These are phyloP conservation scores for Drechslerella coelobrocha DNA, from an alignment of 2,329 filamentous ascomycete species.

Conservation along the genomic window DNA sequence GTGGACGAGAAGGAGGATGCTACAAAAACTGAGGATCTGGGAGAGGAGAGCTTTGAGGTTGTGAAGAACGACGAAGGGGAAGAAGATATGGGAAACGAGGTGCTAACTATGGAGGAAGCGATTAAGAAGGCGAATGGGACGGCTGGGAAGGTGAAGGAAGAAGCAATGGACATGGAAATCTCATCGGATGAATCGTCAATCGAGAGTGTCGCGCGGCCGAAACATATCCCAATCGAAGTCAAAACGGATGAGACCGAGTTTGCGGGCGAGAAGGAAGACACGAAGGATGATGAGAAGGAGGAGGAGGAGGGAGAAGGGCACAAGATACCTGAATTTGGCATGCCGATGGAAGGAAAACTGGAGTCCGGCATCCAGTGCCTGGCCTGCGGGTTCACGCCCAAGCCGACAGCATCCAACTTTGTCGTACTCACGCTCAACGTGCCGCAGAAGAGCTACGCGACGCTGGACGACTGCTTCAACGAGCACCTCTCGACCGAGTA, in stretches of 20 bases:
- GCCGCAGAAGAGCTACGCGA: conserved; percentile 79
- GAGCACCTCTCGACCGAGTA: conserved; percentile 92
- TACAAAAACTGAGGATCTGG: conserved; percentile 49
- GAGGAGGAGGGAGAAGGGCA: conserved; percentile 13
- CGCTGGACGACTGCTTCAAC: conserved; percentile 87
- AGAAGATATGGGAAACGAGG: conserved; percentile 23
- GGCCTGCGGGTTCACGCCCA: conserved; percentile 87
- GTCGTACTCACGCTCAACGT: conserved; percentile 92
- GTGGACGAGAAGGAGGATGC: conserved; percentile 1
- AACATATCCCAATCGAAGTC: conserved; percentile 38
- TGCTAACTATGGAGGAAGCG: too few species aligned
- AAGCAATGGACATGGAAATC: background rate
- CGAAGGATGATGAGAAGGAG: conserved; percentile 3
- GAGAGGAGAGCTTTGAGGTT: conserved; percentile 43
- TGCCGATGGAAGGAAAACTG: conserved; percentile 88
- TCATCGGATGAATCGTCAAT: conserved; percentile 18
- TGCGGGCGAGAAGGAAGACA: background rate
- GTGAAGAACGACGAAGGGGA: conserved; percentile 19
- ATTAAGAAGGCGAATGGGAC: conserved; percentile 26
- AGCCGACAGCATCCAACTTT: conserved; percentile 81
- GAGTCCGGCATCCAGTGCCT: conserved; percentile 96
- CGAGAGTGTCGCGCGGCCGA: conserved; percentile 18
- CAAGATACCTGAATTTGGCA: conserved; percentile 65
- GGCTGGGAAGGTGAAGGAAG: conserved; percentile 5
- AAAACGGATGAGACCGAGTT: conserved; percentile 21